phyloP scores from a whole-genome alignment of 1,139 yeast species.

The Blastobotrys ciferrii region DNA sequence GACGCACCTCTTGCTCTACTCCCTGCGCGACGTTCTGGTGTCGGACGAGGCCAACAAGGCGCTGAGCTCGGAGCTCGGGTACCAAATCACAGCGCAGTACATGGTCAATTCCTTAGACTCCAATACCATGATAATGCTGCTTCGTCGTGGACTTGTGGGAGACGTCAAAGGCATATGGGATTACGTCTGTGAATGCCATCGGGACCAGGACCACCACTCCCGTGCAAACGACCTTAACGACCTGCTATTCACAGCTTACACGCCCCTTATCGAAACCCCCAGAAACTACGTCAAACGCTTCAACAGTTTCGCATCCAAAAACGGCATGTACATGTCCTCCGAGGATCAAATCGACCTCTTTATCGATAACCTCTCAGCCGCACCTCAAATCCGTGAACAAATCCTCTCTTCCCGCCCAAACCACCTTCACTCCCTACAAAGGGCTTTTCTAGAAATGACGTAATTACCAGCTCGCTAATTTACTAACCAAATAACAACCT shows the following conservation, averaged over 20 bases:
- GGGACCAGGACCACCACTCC: not conserved
- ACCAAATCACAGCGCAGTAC: not conserved
- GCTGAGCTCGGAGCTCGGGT: not conserved
- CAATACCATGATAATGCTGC: not conserved
- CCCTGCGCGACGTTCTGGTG: not conserved
- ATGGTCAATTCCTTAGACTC: slow-evolving; percentile 1
- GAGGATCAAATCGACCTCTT: not conserved
- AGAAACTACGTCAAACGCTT: not conserved
- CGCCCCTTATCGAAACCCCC: slow-evolving; percentile 1
- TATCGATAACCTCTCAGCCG: not conserved
- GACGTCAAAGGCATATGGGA: slow-evolving; percentile 8
- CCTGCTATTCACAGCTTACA: not conserved
- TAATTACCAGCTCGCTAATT: too few relatives aligned
- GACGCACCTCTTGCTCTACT: not conserved
- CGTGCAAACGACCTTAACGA: not conserved
- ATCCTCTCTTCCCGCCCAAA: not conserved
- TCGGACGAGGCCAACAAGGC: not conserved
- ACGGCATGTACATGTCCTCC: not conserved
- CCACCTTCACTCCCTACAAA: not conserved
- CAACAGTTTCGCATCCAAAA: not conserved
- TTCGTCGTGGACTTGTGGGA: slow-evolving; percentile 3
- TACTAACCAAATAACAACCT: too few relatives aligned
- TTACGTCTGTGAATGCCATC: not conserved
- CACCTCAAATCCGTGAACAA: not conserved
- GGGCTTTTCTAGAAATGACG: not conserved